phyloP scores from a whole-genome alignment of 768 basidiomycete genomes.

The Mycena albidolilacea region DNA sequence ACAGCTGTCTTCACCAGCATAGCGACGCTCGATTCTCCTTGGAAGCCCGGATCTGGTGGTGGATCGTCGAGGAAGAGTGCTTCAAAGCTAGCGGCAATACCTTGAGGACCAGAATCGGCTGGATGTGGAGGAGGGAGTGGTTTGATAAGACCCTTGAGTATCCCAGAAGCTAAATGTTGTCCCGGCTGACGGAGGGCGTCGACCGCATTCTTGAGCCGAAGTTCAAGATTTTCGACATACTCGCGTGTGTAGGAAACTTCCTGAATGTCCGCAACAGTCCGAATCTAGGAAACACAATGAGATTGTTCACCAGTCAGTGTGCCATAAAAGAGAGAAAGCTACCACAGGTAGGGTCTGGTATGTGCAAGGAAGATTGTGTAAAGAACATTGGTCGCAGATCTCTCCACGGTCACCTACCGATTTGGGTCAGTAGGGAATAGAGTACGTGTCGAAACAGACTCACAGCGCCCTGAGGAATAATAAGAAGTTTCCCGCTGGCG shows the following conservation, averaged over 20 bases:
- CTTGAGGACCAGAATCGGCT: background rate
- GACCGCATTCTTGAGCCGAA: background rate
- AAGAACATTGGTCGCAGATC: background rate
- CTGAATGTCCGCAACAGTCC: background rate
- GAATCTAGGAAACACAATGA: background rate
- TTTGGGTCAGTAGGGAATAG: background rate
- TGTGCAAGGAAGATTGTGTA: background rate
- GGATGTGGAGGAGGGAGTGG: background rate
- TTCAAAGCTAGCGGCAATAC: background rate
- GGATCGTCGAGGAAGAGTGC: background rate
- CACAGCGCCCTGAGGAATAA: slow-evolving; percentile 6
- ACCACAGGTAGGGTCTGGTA: background rate
- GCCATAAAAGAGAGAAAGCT: background rate
- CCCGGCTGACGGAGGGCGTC: background rate
- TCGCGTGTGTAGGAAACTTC: background rate
- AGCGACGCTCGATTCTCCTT: slow-evolving; percentile 1
- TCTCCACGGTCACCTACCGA: slow-evolving; percentile 1
- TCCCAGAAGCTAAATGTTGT: background rate
- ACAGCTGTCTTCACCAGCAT: slow-evolving; percentile 4
- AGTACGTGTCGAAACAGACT: background rate
- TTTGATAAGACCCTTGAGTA: background rate
- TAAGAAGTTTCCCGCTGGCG: background rate
- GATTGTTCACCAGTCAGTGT: background rate
- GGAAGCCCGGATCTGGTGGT: slow-evolving; percentile 6
- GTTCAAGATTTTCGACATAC: background rate